Conservation (phyloP, 345 rosid genomes). For the Aegle marmelos region DNA sequence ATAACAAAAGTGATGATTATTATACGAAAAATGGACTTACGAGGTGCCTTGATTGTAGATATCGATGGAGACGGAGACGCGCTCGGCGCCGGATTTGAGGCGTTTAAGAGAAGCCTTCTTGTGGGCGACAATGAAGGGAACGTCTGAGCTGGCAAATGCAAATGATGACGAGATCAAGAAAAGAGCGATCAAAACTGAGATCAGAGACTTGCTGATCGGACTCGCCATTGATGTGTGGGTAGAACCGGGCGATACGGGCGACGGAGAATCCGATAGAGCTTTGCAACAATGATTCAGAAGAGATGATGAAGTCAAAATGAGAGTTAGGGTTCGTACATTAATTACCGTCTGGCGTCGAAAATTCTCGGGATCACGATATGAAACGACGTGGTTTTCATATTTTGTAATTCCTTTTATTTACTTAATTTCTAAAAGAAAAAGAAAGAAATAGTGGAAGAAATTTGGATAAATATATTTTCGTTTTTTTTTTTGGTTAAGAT, state of each 20-base stretch:
- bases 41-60: conserved; percentile 92
- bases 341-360: background rate
- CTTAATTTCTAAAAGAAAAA: background rate
- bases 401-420: background rate
- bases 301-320: background rate
- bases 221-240: conserved; percentile 27
- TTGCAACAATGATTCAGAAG: background rate
- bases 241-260: background rate
- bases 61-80: conserved; percentile 76
- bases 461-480: no score
- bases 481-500: no score
- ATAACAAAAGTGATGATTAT: background rate
- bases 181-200: conserved; percentile 37
- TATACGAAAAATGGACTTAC: conserved; percentile 33
- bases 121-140: conserved; percentile 86
- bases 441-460: background rate
- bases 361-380: background rate
- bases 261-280: background rate
- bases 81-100: conserved; percentile 87
- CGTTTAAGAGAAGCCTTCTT: conserved; percentile 81
- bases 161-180: conserved; percentile 46
- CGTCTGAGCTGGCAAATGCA: conserved; percentile 61
- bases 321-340: background rate
- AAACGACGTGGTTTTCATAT: background rate
- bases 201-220: conserved; percentile 23